Base-by-base conservation (phyloP, 2,329 filamentous ascomycete species). In the Alternaria sp. region DNA sequence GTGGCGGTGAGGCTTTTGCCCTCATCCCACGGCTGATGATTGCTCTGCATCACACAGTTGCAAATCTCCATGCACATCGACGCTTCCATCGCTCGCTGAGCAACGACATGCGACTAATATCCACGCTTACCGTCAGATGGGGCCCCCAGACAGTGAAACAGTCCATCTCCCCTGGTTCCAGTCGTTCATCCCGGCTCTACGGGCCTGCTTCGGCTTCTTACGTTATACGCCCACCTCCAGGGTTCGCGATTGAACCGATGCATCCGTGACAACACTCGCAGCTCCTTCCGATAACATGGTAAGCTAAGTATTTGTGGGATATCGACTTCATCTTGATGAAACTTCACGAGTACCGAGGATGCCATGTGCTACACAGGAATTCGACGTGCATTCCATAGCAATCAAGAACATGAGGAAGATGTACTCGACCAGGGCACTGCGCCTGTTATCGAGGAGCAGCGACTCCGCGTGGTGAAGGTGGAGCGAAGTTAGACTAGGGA, bases 191-290 rank as follows among this genome's bases (percentile, higher is more conserved):
- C 46, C 18, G 26, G 22, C 32, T n/a, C 28, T 26, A 16, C 54
- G 44, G 44, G 32, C 30, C 44, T 56, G 44, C 54, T 49, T 56
- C 54, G 54, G 54, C 39, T 41, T 51, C 39, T 42, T 49, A 56
- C 46, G 54, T 41, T 49, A 48, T 36, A 48, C 28, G 26, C 34
- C 53, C 34, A 34, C 53, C 34, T 32, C 39, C 43, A 48, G 28
- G 12, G 30, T 36, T 24, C 30, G 16, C 16, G 22, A n/a, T 22
- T 43, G 24, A n/a, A 54, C 32, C 22, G 30, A 54, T 38, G 39
- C 20, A 34, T 54, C 41, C 39, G 48, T 26, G 16, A 30, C 36
- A 12, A 39, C 36, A 41, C 32, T 30, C 22, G 39, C 22, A 7
- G n/a, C 12, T n/a, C 48, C 20, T 18, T 51, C 22, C 26, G 22